Conservation (phyloP, 2,329 filamentous ascomycete genomes). For the Verticillium zaregamsianum region DNA sequence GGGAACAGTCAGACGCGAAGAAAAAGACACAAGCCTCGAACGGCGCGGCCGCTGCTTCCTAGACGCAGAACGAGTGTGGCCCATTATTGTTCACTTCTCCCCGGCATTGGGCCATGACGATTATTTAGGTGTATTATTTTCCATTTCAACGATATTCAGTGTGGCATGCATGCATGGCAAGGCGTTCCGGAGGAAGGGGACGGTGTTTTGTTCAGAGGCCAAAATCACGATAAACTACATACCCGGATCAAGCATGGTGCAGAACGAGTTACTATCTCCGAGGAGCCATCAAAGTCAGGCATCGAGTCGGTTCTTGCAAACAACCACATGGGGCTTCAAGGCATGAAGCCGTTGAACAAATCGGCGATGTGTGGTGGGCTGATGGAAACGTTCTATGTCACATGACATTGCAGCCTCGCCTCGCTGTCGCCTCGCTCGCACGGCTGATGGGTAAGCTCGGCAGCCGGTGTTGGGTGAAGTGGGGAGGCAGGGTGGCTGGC, state of each 20-base stretch:
- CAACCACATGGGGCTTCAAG: background rate
- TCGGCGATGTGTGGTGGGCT: background rate
- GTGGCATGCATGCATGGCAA: slow-evolving; percentile 5
- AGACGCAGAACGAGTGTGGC: background rate
- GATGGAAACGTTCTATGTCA: background rate
- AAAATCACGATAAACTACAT: slow-evolving; percentile 14
- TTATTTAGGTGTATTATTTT: background rate
- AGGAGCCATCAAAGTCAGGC: background rate
- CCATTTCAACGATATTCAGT: background rate
- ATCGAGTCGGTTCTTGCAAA: background rate
- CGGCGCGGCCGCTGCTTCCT: slow-evolving; percentile 7
- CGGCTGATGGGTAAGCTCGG: background rate
- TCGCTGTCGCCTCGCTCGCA: background rate
- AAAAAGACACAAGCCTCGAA: slow-evolving; percentile 4
- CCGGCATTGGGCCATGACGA: background rate
- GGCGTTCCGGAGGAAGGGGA: slow-evolving; percentile 10
- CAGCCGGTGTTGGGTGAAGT: background rate
- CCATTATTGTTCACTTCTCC: background rate
- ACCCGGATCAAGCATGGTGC: slow-evolving; percentile 11
- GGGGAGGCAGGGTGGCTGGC: background rate
- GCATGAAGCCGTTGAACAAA: background rate
- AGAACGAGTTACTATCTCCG: too few species aligned
- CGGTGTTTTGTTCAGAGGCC: slow-evolving; percentile 9
- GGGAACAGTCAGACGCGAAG: slow-evolving; percentile 15
- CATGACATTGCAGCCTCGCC: slow-evolving; percentile 1